Evolutionary conservation across 1,284 basidiomycete genomes (phyloP).

Genomic region (Ceratobasidium sp.): DNA sequence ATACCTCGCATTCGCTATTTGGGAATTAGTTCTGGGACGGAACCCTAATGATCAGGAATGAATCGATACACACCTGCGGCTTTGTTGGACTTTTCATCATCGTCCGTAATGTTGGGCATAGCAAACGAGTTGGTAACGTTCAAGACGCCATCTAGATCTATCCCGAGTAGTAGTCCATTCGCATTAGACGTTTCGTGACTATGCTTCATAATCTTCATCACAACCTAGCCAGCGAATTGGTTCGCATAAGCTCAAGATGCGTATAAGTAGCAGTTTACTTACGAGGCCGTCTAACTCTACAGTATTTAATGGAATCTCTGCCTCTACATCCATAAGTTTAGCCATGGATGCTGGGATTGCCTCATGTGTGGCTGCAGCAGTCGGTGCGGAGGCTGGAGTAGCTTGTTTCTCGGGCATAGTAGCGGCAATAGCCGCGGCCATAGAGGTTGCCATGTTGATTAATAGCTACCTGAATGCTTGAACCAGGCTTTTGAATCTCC

Average conservation of each 20-base stretch:
- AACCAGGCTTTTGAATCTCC: neutral
- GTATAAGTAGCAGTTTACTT: conserved; percentile 48
- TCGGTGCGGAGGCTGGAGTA: conserved; percentile 61
- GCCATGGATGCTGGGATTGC: conserved; percentile 88
- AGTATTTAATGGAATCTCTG: conserved; percentile 75
- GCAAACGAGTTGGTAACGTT: conserved; percentile 95
- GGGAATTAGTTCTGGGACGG: neutral
- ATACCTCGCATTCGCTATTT: conserved; percentile 55
- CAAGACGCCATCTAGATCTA: conserved; percentile 90
- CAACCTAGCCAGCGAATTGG: conserved; percentile 64
- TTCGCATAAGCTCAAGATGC: neutral
- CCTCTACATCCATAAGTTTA: conserved; percentile 89
- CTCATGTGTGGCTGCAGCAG: conserved; percentile 67
- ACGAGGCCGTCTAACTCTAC: conserved; percentile 89
- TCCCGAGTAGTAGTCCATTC: conserved; percentile 85
- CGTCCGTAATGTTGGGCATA: conserved; percentile 72
- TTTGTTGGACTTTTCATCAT: conserved; percentile 66
- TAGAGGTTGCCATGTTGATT: conserved; percentile 64
- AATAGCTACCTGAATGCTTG: neutral
- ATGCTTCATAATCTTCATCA: conserved; percentile 93
- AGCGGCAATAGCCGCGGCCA: conserved; percentile 85
- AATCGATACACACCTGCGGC: neutral
- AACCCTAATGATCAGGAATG: neutral
- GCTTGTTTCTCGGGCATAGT: conserved; percentile 69
- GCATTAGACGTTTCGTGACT: conserved; percentile 73